phyloP scores from a whole-genome alignment of 441 rosid species.

The Theobroma grandiflorum region DNA sequence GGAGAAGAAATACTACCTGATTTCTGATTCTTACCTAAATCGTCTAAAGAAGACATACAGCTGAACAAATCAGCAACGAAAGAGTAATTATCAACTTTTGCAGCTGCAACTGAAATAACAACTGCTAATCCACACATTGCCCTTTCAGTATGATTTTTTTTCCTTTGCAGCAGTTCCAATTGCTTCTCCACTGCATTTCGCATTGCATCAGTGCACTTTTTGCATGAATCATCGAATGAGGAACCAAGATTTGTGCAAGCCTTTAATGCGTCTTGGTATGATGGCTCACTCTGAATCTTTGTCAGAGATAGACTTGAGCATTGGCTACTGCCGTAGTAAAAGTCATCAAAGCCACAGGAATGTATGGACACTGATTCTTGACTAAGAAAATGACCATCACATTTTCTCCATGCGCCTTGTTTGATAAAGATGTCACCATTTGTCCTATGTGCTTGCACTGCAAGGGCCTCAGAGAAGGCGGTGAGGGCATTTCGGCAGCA shows the following conservation, averaged over 20 bases:
- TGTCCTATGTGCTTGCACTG: constrained; percentile 30
- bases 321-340: constrained; percentile 33
- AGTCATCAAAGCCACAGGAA: constrained; percentile 44
- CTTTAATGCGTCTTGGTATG: constrained; percentile 25
- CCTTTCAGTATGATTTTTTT: constrained; percentile 23
- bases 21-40: constrained; percentile 40
- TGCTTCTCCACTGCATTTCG: constrained; percentile 11
- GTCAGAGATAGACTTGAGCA: constrained; percentile 46
- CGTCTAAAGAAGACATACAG: constrained; percentile 50
- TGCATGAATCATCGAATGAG: constrained; percentile 41
- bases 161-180: not conserved
- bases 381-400: constrained; percentile 30
- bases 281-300: constrained; percentile 2
- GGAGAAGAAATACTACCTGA: not conserved
- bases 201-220: constrained; percentile 39
- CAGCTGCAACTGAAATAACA: constrained; percentile 49
- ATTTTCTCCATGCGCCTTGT: constrained; percentile 41
- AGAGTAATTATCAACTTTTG: constrained; percentile 23
- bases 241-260: constrained; percentile 42
- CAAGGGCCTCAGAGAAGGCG: constrained; percentile 49
- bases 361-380: constrained; percentile 34
- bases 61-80: constrained; percentile 43
- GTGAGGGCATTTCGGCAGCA: constrained; percentile 60
- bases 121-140: constrained; percentile 44
- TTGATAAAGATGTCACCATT: constrained; percentile 41